Evolutionary conservation across 371 early-diverging fungal genomes (phyloP).

Genomic region (Blakeslea trispora): DNA sequence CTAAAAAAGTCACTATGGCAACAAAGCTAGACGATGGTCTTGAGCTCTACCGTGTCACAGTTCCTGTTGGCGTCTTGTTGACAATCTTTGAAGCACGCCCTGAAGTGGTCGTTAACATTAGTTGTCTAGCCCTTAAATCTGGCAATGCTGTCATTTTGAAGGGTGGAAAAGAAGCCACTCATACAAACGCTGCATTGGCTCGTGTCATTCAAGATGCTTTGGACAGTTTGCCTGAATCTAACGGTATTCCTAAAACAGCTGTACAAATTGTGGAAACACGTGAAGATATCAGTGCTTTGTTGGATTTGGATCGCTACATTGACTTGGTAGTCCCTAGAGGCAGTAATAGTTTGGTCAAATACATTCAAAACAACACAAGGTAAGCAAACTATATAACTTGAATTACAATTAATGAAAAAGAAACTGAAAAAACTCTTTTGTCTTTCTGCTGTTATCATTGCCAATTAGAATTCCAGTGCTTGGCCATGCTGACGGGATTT

Average conservation of each 20-base stretch:
- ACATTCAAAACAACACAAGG: slow-evolving; percentile 90
- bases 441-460: slow-evolving; percentile 7
- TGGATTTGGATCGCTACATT: slow-evolving; percentile 88
- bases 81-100: slow-evolving; percentile 98
- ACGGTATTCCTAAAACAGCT: slow-evolving; percentile 66
- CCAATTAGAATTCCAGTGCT: slow-evolving; percentile 91
- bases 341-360: slow-evolving; percentile 83
- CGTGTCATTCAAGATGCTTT: slow-evolving; percentile 80
- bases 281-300: slow-evolving; percentile 81
- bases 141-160: slow-evolving; percentile 97
- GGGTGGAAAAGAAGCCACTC: slow-evolving; percentile 86
- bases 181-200: slow-evolving; percentile 79
- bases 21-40: slow-evolving; percentile 80
- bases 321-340: slow-evolving; percentile 97
- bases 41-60: slow-evolving; percentile 85
- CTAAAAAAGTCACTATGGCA: slow-evolving; percentile 77
- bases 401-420: not conserved
- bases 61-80: slow-evolving; percentile 93
- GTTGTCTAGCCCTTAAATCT: slow-evolving; percentile 93
- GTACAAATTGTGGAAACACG: slow-evolving; percentile 90
- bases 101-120: slow-evolving; percentile 97
- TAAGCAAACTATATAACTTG: slow-evolving; percentile 23
- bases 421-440: slow-evolving; percentile 1
- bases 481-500: slow-evolving; percentile 97
- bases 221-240: slow-evolving; percentile 49